Evolutionary conservation across 2,329 filamentous ascomycete species (phyloP).

Genomic region (Acephala macrosclerotiorum): DNA sequence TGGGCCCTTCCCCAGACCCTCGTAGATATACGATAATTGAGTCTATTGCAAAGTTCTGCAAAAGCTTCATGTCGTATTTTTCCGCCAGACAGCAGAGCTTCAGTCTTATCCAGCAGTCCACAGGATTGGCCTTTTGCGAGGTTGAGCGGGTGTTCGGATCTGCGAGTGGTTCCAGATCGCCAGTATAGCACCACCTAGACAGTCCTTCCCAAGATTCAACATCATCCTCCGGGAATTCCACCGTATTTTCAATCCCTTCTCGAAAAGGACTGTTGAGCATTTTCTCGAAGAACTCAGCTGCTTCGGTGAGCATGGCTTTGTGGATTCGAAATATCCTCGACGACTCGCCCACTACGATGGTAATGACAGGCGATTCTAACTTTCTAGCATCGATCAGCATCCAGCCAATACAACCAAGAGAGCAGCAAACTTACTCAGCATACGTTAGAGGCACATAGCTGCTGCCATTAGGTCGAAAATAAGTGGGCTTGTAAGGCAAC

Average conservation of each 20-base stretch:
- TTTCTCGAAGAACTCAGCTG: constrained; percentile 21
- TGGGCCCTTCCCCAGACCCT: not conserved
- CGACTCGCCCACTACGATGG: not conserved
- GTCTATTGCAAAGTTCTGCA: constrained; percentile 19
- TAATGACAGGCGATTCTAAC: constrained; percentile 6
- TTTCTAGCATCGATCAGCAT: constrained; percentile 6
- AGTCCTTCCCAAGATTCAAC: not conserved
- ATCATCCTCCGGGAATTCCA: constrained; percentile 7
- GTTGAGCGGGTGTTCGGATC: not conserved
- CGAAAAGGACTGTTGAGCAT: constrained; percentile 16
- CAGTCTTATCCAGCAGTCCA: constrained; percentile 10
- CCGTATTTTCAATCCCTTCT: not conserved
- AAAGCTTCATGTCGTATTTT: constrained; percentile 15
- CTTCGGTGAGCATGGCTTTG: constrained; percentile 20
- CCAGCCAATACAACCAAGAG: not conserved
- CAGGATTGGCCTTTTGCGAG: not conserved
- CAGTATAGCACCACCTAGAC: constrained; percentile 1
- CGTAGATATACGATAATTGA: constrained; percentile 10
- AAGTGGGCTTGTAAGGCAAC: not conserved
- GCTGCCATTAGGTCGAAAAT: not conserved
- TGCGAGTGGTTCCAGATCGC: not conserved
- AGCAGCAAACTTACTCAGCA: not conserved
- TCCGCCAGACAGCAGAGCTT: constrained; percentile 21
- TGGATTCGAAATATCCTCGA: constrained; percentile 17
- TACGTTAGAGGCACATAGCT: not conserved